Conservation (phyloP, 768 basidiomycete genomes). For the Termitomyces eurrhizus region DNA sequence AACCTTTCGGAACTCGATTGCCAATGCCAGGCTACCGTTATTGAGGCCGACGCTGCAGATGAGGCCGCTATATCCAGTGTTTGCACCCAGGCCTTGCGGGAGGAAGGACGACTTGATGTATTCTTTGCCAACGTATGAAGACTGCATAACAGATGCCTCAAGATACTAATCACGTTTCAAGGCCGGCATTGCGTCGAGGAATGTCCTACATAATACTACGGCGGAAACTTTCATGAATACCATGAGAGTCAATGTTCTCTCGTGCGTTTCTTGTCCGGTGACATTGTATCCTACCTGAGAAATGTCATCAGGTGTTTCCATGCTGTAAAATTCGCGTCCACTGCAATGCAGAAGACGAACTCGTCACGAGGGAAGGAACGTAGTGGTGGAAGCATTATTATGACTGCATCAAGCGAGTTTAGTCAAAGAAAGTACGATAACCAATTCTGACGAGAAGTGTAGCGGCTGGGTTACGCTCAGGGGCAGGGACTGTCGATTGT, state of each 20-base stretch:
- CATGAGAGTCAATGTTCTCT: conserved; percentile 71
- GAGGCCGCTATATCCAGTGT: conserved; percentile 62
- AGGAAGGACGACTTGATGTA: conserved; percentile 85
- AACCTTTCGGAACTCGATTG: background rate
- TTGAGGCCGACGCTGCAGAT: conserved; percentile 83
- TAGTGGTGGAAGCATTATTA: conserved; percentile 78
- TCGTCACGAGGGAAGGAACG: conserved; percentile 62
- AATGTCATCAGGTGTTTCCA: conserved; percentile 66
- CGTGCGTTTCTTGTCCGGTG: conserved; percentile 29
- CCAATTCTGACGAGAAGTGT: conserved; percentile 3
- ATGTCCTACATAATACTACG: conserved; percentile 48
- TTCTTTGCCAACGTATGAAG: conserved; percentile 90
- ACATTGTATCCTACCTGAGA: background rate
- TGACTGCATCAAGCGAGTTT: conserved; percentile 76
- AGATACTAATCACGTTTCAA: conserved; percentile 21
- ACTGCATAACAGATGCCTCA: background rate
- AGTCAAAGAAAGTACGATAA: background rate
- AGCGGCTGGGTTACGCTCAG: conserved; percentile 83
- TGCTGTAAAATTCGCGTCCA: conserved; percentile 82
- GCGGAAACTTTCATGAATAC: conserved; percentile 68
- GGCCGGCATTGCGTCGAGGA: conserved; percentile 60
- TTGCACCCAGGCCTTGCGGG: conserved; percentile 68
- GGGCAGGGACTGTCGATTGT: conserved; percentile 83
- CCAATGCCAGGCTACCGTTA: conserved; percentile 59
- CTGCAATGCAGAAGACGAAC: conserved; percentile 72